A percentile compares a stretch with the other conserved stretches of the same genome.
Conservation (phyloP, 495 filamentous ascomycete genomes). For the Platismatia glauca region DNA sequence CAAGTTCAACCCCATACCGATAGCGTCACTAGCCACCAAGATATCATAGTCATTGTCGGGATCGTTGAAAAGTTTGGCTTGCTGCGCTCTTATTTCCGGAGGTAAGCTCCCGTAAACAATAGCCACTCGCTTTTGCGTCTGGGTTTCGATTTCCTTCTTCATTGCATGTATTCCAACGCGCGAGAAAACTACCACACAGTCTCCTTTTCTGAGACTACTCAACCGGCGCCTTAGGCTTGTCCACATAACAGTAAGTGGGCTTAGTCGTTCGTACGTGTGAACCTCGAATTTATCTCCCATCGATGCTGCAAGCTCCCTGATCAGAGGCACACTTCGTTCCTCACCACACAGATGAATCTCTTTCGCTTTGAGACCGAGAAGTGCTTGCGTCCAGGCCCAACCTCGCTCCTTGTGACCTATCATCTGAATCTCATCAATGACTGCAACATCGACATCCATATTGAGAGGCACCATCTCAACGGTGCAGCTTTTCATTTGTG, state of each 20-base stretch:
- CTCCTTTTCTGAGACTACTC: constrained; percentile 67
- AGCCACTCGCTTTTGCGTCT: constrained; percentile 70
- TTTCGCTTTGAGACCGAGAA: constrained; percentile 73
- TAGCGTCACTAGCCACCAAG: constrained; percentile 88
- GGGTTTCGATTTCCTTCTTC: constrained; percentile 65
- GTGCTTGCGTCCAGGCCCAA: constrained; percentile 94
- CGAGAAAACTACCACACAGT: constrained; percentile 82
- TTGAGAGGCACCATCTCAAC: constrained; percentile 91
- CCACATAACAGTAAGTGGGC: constrained; percentile 57
- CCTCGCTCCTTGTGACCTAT: constrained; percentile 71
- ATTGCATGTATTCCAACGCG: constrained; percentile 71
- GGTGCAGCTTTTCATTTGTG: constrained; percentile 69
- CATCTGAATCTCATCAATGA: constrained; percentile 99
- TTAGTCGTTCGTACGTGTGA: constrained; percentile 73
- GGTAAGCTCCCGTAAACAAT: constrained; percentile 90
- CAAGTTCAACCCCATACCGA: constrained; percentile 96
- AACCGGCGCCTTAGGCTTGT: constrained; percentile 55
- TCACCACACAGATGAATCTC: constrained; percentile 96
- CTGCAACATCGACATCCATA: constrained; percentile 67
- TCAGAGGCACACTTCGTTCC: constrained; percentile 67
- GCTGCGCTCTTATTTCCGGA: constrained; percentile 83
- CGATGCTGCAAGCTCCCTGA: constrained; percentile 66
- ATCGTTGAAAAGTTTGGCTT: constrained; percentile 89
- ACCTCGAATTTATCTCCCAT: constrained; percentile 78
- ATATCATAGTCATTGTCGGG: constrained; percentile 90